Evolutionary conservation across 306 rosid species (phyloP), one percentile per base, ranked within the genome.

Genomic region (Potentilla sterilis): DNA sequence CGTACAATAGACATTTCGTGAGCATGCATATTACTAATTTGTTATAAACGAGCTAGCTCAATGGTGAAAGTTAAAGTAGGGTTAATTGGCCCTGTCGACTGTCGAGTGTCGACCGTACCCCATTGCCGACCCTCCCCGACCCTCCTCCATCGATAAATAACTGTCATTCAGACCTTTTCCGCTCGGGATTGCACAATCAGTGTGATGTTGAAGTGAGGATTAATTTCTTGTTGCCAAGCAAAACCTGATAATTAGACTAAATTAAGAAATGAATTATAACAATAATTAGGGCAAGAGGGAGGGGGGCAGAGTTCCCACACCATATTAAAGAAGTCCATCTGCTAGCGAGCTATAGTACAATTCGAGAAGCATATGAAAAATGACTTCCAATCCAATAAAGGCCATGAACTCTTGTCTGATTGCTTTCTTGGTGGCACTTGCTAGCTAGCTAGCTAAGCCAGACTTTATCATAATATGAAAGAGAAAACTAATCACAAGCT

Each of bases 331-430:
- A 32, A 73, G 48, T 9, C 69, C 77, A 46, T 67, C 75, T 43
- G 37, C 38, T 65, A 74, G 67, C 47, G 58, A 77, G 61, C 75
- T 68, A 80, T 63, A 66, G 58, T 52, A 68, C 83, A 52, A 61
- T 80, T 78, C 76, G 41, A 71, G 77, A 78, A 77, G 46, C 7
- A 72, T 35, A 75, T 54, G 58, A 58, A 71, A 76, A 57, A 76
- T 72, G 73, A 83, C 79, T 67, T 78, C 72, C 70, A 70, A 6
- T 69, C 63, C 73, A 57, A 79, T 72, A 21, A 75, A 76, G 82
- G 75, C 88, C 85, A 74, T 82, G 74, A 78, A 71, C 79, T 67
- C 79, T 54, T 79, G 73, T 55, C 69, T 76, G 52, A 62, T 49
- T 10, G 47, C 72, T 73, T 75, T 81, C 41, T 69, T 15, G 59